These are phyloP conservation scores for Hymenoscyphus salicellus DNA, from an alignment of 2,329 filamentous ascomycete genomes.

Conservation along the genomic window DNA sequence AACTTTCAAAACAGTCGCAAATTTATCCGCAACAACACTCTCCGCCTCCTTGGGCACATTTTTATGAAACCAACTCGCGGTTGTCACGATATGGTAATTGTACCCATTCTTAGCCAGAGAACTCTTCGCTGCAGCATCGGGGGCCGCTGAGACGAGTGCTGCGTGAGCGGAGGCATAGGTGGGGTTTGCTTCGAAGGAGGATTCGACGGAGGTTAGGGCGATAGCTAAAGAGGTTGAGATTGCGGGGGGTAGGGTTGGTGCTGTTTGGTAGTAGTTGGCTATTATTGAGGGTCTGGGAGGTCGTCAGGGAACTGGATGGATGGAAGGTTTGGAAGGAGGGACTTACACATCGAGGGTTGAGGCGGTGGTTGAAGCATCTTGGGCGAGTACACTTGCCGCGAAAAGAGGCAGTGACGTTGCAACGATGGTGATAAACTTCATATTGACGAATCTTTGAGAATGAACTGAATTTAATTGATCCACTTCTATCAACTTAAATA, in stretches of 20 bases:
- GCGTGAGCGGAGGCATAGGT: slow-evolving; percentile 21
- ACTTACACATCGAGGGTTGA: slow-evolving; percentile 23
- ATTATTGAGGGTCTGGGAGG: not conserved
- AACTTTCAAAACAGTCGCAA: slow-evolving; percentile 8
- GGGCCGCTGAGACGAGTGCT: slow-evolving; percentile 26
- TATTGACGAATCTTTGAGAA: not conserved
- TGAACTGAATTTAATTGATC: too few relatives aligned
- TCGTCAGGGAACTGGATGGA: not conserved
- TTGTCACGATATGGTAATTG: not conserved
- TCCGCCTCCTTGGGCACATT: not conserved
- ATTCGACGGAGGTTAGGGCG: slow-evolving; percentile 19
- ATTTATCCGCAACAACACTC: slow-evolving; percentile 10
- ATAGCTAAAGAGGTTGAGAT: slow-evolving; percentile 26
- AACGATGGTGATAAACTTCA: not conserved
- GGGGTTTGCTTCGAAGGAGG: slow-evolving; percentile 19
- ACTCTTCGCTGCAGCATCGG: slow-evolving; percentile 10
- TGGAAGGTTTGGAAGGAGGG: not conserved
- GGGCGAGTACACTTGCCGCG: not conserved
- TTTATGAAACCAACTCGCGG: not conserved
- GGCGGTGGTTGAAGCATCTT: not conserved
- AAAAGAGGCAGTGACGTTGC: not conserved
- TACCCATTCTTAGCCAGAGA: slow-evolving; percentile 11
- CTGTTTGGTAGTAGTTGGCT: not conserved
- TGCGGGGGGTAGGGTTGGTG: not conserved
- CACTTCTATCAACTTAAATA: too few relatives aligned